Base-by-base conservation (phyloP, 352 stramenopile species). In the Phytophthora podocarpi region DNA sequence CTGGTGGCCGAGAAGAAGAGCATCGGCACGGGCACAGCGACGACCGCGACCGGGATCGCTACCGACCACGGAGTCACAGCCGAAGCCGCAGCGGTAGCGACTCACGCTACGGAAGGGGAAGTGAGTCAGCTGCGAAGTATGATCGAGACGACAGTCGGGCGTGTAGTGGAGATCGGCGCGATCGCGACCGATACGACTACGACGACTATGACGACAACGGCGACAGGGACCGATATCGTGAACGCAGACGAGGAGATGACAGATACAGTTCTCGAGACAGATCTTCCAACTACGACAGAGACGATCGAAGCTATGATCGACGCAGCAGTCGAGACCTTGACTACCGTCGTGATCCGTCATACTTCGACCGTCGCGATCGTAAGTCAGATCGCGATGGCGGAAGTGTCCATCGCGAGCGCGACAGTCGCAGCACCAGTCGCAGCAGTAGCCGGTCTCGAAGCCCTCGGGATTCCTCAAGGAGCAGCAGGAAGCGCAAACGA, bases 361-460 rank as follows among this genome's bases (percentile, higher is more conserved):
- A 80, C 28, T 70, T 70, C 18, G 60, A 75, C 21, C 70, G 65
- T 40, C 70, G 65, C 2, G 65, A 72, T 30, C 65, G 70, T 1
- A 74, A 71, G 28, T 52, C 59, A 12, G 46, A 53, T 41, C 66
- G 67, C 15, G 48, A 63, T 9, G 47, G 46, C 21, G 28, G 42
- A 16, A 56, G 51, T 37, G 41, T 43, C 11, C 42, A 60, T 41
- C 66, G 49, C 1, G 67, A 65, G 12, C 49, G 53, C 27, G 50
- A 56, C 39, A 81, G 76, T 55, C 70, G 71, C 20, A 86, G 67
- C 50, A 67, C 46, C 18, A 78, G 70, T 20, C 56, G 73, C 36
- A 72, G 70, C 27, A 61, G 63, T 9, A 83, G 76, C 40, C 55
- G 50, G 15, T 80, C 72, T 47, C 57, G 65, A 45, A 85, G 74